These are phyloP conservation scores for Lactarius psammicola DNA, from an alignment of 768 basidiomycete species.

Conservation along the genomic window DNA sequence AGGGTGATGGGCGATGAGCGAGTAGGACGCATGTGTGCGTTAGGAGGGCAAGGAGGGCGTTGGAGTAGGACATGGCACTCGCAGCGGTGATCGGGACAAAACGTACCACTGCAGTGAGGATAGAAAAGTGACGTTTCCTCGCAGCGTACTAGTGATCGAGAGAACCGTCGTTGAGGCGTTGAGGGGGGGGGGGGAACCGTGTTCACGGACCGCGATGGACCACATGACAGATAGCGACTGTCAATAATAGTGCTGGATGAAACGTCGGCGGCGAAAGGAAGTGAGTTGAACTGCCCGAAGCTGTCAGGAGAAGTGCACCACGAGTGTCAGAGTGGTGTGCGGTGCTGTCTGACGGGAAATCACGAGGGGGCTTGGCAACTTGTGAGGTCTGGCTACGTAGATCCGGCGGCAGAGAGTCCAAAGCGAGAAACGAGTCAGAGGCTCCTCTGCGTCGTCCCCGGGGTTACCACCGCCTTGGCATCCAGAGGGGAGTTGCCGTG, in stretches of 20 bases:
- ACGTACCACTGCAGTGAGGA: neutral
- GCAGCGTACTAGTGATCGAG: slow-evolving; percentile 17
- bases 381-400: slow-evolving; percentile 24
- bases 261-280: slow-evolving; percentile 24
- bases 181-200: slow-evolving; percentile 1
- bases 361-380: slow-evolving; percentile 21
- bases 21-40: neutral
- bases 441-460: slow-evolving; percentile 16
- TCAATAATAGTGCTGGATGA: slow-evolving; percentile 23
- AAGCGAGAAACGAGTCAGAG: neutral
- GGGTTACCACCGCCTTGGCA: slow-evolving; percentile 26
- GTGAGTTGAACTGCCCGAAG: slow-evolving; percentile 24
- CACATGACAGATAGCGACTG: slow-evolving; percentile 24
- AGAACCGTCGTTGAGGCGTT: no score
- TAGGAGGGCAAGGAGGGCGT: slow-evolving; percentile 1
- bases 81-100: slow-evolving; percentile 13
- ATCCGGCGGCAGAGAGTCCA: slow-evolving; percentile 20
- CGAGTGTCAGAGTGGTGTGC: slow-evolving; percentile 22
- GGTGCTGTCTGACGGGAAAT: slow-evolving; percentile 20
- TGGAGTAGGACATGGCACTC: neutral
- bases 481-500: slow-evolving; percentile 20
- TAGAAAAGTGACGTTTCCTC: neutral
- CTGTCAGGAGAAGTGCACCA: slow-evolving; percentile 21
- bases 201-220: slow-evolving; percentile 7
- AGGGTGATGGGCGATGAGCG: neutral